A percentile compares a stretch with the other conserved stretches of the same genome.
These are phyloP conservation scores for Xylaria sp. DNA, from an alignment of 495 filamentous ascomycete genomes.

Conservation along the genomic window DNA sequence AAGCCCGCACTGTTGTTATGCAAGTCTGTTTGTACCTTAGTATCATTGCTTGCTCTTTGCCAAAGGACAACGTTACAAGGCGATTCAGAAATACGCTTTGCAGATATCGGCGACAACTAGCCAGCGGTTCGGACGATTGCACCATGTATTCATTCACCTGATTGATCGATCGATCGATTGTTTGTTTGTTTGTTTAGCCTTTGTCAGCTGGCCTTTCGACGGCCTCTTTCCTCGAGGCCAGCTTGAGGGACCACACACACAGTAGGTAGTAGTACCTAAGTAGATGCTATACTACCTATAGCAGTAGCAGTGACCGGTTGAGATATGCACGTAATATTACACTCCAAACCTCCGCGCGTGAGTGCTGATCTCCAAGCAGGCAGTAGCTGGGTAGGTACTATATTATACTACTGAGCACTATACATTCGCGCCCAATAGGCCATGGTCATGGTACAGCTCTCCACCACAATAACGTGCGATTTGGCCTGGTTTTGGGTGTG, in stretches of 20 bases:
- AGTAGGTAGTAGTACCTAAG: not conserved
- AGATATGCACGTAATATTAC: conserved; percentile 29
- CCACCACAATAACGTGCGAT: conserved; percentile 4
- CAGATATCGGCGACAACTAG: conserved; percentile 11
- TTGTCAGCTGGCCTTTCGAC: conserved; percentile 2
- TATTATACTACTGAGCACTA: conserved; percentile 1
- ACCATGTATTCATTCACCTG: conserved; percentile 2
- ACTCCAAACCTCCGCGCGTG: conserved; percentile 14
- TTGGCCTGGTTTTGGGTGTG: conserved; percentile 18
- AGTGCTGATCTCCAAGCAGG: not conserved
- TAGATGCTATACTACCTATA: not conserved
- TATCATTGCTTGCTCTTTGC: conserved; percentile 8
- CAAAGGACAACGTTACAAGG: conserved; percentile 2
- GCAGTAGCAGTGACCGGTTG: not conserved
- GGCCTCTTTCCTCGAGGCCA: conserved; percentile 3
- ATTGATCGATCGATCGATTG: not conserved
- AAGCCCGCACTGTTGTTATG: conserved; percentile 25
- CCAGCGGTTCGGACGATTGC: conserved; percentile 4
- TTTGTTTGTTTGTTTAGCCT: conserved; percentile 22
- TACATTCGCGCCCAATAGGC: conserved; percentile 9
- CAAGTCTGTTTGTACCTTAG: conserved; percentile 22
- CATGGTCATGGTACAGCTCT: conserved; percentile 5
- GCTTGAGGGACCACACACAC: not conserved
- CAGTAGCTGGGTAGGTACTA: not conserved
- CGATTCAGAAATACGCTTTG: conserved; percentile 1